Percentiles rank a stretch among this genome's conserved stretches.
Evolutionary conservation across 2,329 filamentous ascomycete species (phyloP).

Genomic region (Aspergillus sp.): DNA sequence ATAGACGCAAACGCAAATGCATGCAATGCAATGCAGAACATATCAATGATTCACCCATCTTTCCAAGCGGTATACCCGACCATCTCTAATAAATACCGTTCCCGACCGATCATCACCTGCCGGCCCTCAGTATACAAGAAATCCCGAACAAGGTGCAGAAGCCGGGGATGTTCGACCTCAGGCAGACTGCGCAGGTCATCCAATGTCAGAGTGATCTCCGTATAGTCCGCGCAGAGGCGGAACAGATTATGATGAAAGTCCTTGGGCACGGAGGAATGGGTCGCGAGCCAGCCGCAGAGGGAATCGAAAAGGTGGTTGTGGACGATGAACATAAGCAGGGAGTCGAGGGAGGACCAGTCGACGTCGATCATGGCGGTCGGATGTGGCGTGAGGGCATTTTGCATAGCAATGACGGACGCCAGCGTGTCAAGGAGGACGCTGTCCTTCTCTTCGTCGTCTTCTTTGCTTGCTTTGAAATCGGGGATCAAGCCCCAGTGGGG

Average conservation of each 20-base stretch:
- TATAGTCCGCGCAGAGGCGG: not conserved
- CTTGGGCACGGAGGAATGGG: slow-evolving; percentile 17
- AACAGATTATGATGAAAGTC: slow-evolving; percentile 9
- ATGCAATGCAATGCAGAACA: not conserved
- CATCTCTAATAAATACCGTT: slow-evolving; percentile 13
- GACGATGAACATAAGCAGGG: slow-evolving; percentile 28
- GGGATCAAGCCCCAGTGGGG: not conserved
- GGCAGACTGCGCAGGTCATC: slow-evolving; percentile 1
- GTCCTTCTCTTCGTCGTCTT: slow-evolving; percentile 13
- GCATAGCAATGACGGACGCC: slow-evolving; percentile 9
- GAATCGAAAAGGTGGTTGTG: slow-evolving; percentile 29
- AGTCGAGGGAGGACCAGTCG: slow-evolving; percentile 19
- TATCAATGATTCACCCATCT: not conserved
- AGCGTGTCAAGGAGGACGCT: slow-evolving; percentile 12
- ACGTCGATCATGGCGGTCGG: slow-evolving; percentile 6
- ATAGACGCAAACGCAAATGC: not conserved
- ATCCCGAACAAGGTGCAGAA: slow-evolving; percentile 6
- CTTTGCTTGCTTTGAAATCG: not conserved
- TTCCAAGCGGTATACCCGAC: slow-evolving; percentile 6
- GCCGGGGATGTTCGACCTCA: not conserved
- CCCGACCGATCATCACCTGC: slow-evolving; percentile 15
- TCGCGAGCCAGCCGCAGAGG: slow-evolving; percentile 30
- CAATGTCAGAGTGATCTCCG: not conserved
- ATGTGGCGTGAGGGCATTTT: slow-evolving; percentile 6
- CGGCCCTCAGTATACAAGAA: slow-evolving; percentile 14